phyloP scores from a whole-genome alignment of 768 basidiomycete species.

The Candolleomyces eurysporus region DNA sequence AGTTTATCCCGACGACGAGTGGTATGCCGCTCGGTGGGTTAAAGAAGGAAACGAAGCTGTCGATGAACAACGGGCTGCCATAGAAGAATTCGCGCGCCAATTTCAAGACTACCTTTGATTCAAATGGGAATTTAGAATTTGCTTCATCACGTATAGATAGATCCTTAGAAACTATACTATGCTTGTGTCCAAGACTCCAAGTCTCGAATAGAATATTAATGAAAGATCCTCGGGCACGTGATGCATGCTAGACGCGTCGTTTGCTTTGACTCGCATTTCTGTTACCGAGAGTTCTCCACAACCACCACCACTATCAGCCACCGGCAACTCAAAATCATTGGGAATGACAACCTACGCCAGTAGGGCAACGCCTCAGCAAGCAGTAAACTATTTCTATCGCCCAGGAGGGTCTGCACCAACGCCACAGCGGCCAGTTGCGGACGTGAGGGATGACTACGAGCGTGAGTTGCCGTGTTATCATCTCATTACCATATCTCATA shows the following conservation, averaged over 20 bases:
- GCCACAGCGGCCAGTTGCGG: slow-evolving; percentile 32
- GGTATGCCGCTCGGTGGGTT: slow-evolving; percentile 33
- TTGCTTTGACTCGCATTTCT: neutral
- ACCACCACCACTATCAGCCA: neutral
- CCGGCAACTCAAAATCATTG: neutral
- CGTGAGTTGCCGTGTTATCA: slow-evolving; percentile 39
- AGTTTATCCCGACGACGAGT: slow-evolving; percentile 49
- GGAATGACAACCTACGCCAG: slow-evolving; percentile 22
- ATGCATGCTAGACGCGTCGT: neutral
- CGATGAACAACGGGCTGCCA: neutral
- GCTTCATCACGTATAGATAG: too few relatives aligned
- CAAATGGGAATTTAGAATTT: neutral
- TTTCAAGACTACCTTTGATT: neutral
- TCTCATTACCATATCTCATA: slow-evolving; percentile 5
- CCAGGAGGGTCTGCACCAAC: slow-evolving; percentile 22
- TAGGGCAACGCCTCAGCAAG: slow-evolving; percentile 15
- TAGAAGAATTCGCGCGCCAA: neutral
- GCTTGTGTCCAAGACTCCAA: too few relatives aligned
- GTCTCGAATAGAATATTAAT: too few relatives aligned
- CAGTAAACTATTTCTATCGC: slow-evolving; percentile 20
- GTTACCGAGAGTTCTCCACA: neutral
- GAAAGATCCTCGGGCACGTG: neutral
- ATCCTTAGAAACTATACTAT: neutral
- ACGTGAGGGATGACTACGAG: slow-evolving; percentile 74
- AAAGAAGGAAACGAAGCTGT: slow-evolving; percentile 9